Conservation (phyloP, 257 asterid genomes). For the Vinca minor region DNA sequence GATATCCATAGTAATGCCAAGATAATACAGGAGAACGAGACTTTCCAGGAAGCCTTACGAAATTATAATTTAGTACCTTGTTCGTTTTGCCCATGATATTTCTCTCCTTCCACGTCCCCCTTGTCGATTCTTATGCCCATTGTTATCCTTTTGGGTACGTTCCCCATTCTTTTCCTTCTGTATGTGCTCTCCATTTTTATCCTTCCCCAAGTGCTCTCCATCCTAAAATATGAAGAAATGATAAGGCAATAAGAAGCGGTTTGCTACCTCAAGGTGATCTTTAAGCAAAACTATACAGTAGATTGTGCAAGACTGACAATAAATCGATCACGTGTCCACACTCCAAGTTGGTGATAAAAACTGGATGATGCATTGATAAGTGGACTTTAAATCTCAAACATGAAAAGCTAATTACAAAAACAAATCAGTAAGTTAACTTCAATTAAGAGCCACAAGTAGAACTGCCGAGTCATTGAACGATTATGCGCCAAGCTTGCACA, state of each 20-base stretch:
- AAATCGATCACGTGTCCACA: not conserved
- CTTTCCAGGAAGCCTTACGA: not conserved
- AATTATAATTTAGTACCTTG: conserved; percentile 39
- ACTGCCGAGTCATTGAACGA: not conserved
- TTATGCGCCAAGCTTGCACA: not conserved
- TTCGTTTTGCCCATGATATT: conserved; percentile 46
- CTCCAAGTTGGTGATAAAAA: not conserved
- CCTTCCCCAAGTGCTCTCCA: conserved; percentile 38
- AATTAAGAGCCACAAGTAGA: not conserved
- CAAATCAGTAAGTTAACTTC: not conserved
- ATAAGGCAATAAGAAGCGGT: not conserved
- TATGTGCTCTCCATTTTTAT: conserved; percentile 35
- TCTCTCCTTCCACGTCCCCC: conserved; percentile 75
- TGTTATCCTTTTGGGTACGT: conserved; percentile 47
- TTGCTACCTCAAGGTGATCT: too few species aligned
- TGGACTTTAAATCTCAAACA: not conserved
- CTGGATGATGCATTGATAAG: not conserved
- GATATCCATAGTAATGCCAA: not conserved
- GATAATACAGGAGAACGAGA: not conserved
- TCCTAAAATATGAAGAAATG: conserved; percentile 30
- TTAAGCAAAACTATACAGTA: not conserved
- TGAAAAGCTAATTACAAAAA: not conserved
- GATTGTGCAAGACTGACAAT: not conserved
- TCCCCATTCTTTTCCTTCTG: conserved; percentile 42
- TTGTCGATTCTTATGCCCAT: conserved; percentile 45